A percentile compares a stretch with the other conserved stretches of the same genome.
phyloP scores from a whole-genome alignment of 176 grass and related monocot genomes.

The Avena sativa region DNA sequence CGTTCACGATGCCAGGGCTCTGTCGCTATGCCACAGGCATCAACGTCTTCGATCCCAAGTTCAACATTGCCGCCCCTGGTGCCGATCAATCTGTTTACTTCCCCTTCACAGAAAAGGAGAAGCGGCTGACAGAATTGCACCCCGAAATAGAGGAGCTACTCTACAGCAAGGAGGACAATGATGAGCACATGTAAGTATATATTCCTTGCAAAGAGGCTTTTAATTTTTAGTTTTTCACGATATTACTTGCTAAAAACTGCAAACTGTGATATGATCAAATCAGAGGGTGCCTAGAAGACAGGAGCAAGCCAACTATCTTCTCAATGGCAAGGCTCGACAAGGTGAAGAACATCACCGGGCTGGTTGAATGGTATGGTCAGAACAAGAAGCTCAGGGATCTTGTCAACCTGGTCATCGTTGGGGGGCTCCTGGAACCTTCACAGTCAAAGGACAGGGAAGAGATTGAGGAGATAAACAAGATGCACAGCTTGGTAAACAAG shows the following conservation, averaged over 20 bases:
- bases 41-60: constrained; percentile 94
- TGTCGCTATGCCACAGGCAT: constrained; percentile 84
- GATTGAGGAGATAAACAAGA: constrained; percentile 96
- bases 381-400: constrained; percentile 85
- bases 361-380: constrained; percentile 93
- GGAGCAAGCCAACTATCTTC: constrained; percentile 56
- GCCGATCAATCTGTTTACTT: constrained; percentile 93
- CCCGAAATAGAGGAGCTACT: constrained; percentile 83
- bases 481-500: constrained; percentile 81
- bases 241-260: constrained; percentile 30
- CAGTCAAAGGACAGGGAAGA: constrained; percentile 97
- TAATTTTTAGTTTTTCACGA: not conserved
- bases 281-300: constrained; percentile 81
- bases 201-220: constrained; percentile 9
- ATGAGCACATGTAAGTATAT: constrained; percentile 71
- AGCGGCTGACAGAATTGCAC: constrained; percentile 63
- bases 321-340: constrained; percentile 95
- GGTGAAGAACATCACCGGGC: constrained; percentile 93
- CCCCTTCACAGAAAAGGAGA: constrained; percentile 84
- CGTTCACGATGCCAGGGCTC: constrained; percentile 90
- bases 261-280: constrained; percentile 20
- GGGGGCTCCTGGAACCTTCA: constrained; percentile 73
- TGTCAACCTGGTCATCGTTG: constrained; percentile 82
- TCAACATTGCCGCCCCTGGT: constrained; percentile 95
- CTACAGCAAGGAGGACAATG: constrained; percentile 76